Evolutionary conservation across 768 basidiomycete genomes (phyloP), one percentile per base, ranked within the genome.

Genomic region (Xerocomus potaroensis): DNA sequence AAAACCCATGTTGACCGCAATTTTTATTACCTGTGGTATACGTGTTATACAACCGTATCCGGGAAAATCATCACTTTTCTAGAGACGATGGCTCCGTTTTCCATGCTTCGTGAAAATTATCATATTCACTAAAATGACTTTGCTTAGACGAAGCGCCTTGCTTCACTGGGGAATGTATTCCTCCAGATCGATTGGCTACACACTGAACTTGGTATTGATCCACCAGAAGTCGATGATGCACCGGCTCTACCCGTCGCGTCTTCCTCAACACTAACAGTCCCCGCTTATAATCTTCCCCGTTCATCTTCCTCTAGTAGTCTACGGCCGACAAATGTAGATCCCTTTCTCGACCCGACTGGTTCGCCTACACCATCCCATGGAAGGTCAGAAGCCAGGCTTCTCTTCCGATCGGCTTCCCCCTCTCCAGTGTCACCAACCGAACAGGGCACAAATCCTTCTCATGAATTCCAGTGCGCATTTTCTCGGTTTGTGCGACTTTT

Each of bases 161-260:
- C 73, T 40, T 74, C 83, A 43, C 71, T 92, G 19, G 79, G 81
- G 7, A 67, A 69, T 8, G 73, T 78, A 26, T 80, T 92, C 51
- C 66, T 81, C 10, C 86, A 91, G 45, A 83, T 93, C 27, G 87
- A 91, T 61, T 87, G 83, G 79, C 68, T 94, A 14, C 79, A 91
- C 55, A 75, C 79, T 22, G 91, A 95, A 61, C 79, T 97, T 5
- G 92, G 88, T 21, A 78, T 91, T 29, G 47, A 74, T 3, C 74
- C 83, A 26, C 85, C 85, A 15, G 69, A 76, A 4, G 55, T 77
- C 1, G 78, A 79, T 15, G 77, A 79, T 46, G 61, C 63, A 61
- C 54, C 59, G 42, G n/a, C 44, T 22, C 24, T 42, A 27, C 63
- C 66, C 21, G 43, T 47, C 32, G 49, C 68, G n/a, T 60, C 70